Base-by-base conservation (phyloP, 1,284 basidiomycete species). In the Ganoderma sinense region DNA sequence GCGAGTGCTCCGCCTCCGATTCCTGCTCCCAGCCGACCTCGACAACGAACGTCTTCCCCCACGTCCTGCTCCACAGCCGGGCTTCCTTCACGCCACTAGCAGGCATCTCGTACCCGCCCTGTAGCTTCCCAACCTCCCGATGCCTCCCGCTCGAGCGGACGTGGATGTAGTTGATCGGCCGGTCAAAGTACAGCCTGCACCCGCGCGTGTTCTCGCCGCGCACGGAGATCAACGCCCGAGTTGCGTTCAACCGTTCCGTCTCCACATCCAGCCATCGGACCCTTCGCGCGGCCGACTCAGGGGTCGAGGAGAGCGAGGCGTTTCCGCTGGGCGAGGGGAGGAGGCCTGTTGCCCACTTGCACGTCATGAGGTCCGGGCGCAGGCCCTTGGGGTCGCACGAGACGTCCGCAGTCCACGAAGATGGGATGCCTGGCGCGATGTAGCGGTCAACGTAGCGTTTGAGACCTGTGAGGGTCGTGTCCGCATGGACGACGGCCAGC, bases 51-150 rank as follows among this genome's bases (percentile, higher is more conserved):
- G 78, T 80, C 71, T 83, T 83, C 16, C 84, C 88, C 88, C 92
- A 94, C n/a, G 83, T 84, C 36, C 93, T 84, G 69, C 89, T 91
- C 91, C 91, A 94, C 18, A 94, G 80, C 61, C 84, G 78, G 64
- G 92, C 65, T 74, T 86, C 82, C 40, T 76, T 78, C 45, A 89
- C 64, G 0, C 86, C 89, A 7, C 75, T 74, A 7, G 76, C 71
- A 0, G 83, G 81, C 16, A 86, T 74, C 43, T 81, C 82, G 74
- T 87, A 88, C 4, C 84, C 84, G 3, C 78, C 75, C 71, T 88
- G 89, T 69, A 87, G 76, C 4, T 76, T 81, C 62, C 75, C 79
- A 6, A 81, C 79, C 33, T 71, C 70, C 6, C 80, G 83, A 8
- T 68, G 62, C 18, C 62, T 10, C 10, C 45, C 68, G 16, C 68